Conservation (phyloP, 106 monocot species). For the Platanthera guangdongensis region DNA sequence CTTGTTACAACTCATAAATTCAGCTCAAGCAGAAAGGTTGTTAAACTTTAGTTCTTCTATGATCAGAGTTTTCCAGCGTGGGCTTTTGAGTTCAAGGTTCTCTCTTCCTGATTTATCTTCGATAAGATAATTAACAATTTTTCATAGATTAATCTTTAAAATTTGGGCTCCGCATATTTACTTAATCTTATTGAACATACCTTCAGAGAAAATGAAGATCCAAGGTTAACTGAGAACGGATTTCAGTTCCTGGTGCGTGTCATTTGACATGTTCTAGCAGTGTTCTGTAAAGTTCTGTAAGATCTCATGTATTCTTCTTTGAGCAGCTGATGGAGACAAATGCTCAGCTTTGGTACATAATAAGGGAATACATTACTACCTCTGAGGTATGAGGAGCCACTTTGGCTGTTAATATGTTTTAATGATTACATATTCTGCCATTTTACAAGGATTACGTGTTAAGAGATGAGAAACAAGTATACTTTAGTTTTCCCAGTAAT, state of each 20-base stretch:
- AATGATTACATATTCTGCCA: neutral
- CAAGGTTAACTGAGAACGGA: conserved; percentile 85
- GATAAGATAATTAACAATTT: neutral
- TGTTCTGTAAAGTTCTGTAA: conserved; percentile 3
- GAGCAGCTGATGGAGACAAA: conserved; percentile 96
- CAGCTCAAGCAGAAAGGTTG: conserved; percentile 63
- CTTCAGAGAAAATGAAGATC: conserved; percentile 87
- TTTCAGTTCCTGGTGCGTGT: conserved; percentile 88
- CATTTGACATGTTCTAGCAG: conserved; percentile 2
- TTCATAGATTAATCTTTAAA: neutral
- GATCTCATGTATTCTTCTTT: conserved; percentile 14
- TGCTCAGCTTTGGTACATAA: conserved; percentile 96
- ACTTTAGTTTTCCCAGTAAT: neutral
- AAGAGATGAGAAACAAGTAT: neutral
- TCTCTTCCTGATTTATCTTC: neutral
- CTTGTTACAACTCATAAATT: conserved; percentile 89
- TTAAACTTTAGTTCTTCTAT: conserved; percentile 84
- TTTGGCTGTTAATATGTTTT: neutral
- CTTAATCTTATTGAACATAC: neutral
- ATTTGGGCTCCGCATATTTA: neutral
- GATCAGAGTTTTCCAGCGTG: conserved; percentile 92
- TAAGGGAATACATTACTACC: conserved; percentile 92
- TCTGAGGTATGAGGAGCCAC: conserved; percentile 52
- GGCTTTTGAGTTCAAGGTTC: conserved; percentile 90
- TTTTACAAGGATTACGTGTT: neutral